A percentile compares a stretch with the other conserved stretches of the same genome.
Evolutionary conservation across 768 basidiomycete species (phyloP).

Genomic region (Boletus reticulatus): DNA sequence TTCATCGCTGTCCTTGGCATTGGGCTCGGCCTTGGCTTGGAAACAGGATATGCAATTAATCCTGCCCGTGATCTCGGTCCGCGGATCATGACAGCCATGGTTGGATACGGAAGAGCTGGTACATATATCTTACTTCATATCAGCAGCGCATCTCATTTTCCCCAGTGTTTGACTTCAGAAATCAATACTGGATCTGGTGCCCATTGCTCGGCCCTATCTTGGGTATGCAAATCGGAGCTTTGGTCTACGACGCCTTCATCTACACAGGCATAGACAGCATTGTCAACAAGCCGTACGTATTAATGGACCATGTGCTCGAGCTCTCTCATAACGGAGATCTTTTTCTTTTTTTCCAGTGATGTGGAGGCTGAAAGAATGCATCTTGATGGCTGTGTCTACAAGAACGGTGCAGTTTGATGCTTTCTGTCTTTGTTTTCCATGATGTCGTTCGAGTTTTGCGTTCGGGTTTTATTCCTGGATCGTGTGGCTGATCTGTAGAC

Average conservation of each 20-base stretch:
- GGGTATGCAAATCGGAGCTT: slow-evolving; percentile 53
- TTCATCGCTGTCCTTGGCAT: slow-evolving; percentile 62
- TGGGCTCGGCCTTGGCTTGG: slow-evolving; percentile 55
- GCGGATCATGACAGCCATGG: slow-evolving; percentile 66
- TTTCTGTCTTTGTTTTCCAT: neutral
- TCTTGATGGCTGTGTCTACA: slow-evolving; percentile 9
- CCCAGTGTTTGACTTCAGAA: slow-evolving; percentile 30
- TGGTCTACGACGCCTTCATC: slow-evolving; percentile 58
- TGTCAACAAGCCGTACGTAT: slow-evolving; percentile 49
- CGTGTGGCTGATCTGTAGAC: too few species aligned
- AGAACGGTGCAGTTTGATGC: slow-evolving; percentile 6
- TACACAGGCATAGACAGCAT: slow-evolving; percentile 55
- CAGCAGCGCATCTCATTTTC: neutral
- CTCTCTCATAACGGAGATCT: neutral
- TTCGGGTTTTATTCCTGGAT: neutral
- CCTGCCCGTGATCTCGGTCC: slow-evolving; percentile 75
- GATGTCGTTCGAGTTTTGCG: too few species aligned
- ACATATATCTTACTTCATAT: slow-evolving; percentile 32
- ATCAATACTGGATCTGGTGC: slow-evolving; percentile 77
- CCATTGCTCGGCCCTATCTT: slow-evolving; percentile 57
- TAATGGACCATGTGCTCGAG: neutral
- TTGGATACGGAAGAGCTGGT: slow-evolving; percentile 56
- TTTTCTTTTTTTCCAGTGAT: slow-evolving; percentile 6
- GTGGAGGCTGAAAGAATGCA: slow-evolving; percentile 14
- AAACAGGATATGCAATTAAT: slow-evolving; percentile 66